phyloP scores from a whole-genome alignment of 805 yeast species.

The Yarrowia alimentaria region DNA sequence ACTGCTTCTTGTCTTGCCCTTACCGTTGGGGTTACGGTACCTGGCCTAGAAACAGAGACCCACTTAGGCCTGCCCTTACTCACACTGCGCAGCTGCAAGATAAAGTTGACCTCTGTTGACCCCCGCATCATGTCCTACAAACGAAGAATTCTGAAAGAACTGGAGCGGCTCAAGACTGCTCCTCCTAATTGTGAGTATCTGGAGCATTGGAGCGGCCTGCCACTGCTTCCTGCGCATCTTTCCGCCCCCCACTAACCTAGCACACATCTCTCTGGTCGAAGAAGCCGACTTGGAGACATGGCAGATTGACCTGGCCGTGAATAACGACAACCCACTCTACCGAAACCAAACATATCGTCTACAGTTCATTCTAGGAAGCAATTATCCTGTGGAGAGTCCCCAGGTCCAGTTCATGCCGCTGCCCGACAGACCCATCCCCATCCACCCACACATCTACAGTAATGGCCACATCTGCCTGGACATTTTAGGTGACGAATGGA shows the following conservation, averaged over 20 bases:
- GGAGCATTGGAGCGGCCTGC: no score
- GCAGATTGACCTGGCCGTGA: conserved; percentile 44
- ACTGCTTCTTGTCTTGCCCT: no score
- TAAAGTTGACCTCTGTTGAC: conserved; percentile 6
- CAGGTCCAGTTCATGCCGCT: conserved; percentile 50
- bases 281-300: conserved; percentile 41
- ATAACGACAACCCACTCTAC: conserved; percentile 43
- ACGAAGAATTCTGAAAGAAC: conserved; percentile 16
- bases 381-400: conserved; percentile 61
- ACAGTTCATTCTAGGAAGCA: conserved; percentile 45
- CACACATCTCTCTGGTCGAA: conserved; percentile 35
- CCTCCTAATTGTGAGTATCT: conserved; percentile 22
- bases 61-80: no score
- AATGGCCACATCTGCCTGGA: conserved; percentile 78
- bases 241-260: conserved; percentile 4
- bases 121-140: conserved; percentile 3
- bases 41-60: no score
- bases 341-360: conserved; percentile 44
- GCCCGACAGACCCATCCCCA: conserved; percentile 47
- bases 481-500: conserved; percentile 63
- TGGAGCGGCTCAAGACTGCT: not conserved
- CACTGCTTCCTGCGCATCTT: not conserved
- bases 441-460: conserved; percentile 72
- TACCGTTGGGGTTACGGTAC: no score
- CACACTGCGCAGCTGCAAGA: conserved; percentile 22